phyloP scores from a whole-genome alignment of 306 rosid genomes.

The Dryas alaskensis region DNA sequence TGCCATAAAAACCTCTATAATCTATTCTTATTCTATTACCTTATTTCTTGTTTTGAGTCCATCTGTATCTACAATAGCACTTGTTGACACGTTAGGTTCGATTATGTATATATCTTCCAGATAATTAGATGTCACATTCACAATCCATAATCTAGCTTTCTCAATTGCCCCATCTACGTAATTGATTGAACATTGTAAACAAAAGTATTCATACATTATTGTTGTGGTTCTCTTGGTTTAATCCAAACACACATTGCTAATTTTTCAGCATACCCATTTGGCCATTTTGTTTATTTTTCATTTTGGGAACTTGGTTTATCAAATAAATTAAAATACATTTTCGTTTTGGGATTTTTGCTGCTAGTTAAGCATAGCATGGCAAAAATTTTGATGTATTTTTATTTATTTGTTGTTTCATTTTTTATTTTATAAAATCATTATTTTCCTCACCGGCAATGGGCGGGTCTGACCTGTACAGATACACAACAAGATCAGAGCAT shows the following conservation, averaged over 20 bases:
- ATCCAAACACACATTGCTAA: neutral
- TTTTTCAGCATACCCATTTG: neutral
- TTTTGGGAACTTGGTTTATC: no score
- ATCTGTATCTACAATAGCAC: neutral
- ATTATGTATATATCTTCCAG: neutral
- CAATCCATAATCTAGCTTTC: neutral
- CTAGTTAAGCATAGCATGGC: no score
- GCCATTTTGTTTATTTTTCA: no score
- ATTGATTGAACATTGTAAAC: neutral
- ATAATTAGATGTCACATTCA: conserved; percentile 2
- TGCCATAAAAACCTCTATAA: neutral
- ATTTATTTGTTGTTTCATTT: neutral
- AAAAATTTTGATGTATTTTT: no score
- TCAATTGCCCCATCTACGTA: neutral
- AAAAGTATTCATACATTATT: neutral
- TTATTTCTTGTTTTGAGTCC: neutral
- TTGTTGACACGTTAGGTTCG: neutral
- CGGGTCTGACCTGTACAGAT: conserved; percentile 23
- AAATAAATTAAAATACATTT: no score
- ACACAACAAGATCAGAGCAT: conserved; percentile 32
- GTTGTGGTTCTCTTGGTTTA: neutral
- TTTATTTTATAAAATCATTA: neutral
- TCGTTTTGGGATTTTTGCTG: no score
- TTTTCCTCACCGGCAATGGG: neutral
- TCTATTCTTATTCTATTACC: neutral